A percentile compares a stretch with the other conserved stretches of the same genome.
Conservation (phyloP, 2,329 filamentous ascomycete genomes). For the Fusarium humuli region DNA sequence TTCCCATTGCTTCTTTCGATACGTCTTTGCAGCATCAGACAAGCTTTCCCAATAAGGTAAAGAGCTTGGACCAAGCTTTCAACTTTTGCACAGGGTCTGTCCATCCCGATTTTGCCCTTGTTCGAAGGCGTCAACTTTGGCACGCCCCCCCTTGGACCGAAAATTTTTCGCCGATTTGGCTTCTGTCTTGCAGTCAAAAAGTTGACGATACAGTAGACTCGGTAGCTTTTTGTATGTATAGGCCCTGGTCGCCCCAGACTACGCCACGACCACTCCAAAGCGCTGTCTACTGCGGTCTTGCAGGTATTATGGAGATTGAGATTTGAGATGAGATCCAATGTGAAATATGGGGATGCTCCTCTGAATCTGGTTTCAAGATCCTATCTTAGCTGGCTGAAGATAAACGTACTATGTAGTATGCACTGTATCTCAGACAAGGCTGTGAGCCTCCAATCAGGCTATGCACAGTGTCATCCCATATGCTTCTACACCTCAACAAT, state of each 20-base stretch:
- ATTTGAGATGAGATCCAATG: slow-evolving; percentile 26
- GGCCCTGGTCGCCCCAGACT: slow-evolving; percentile 36
- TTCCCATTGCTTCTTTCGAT: slow-evolving; percentile 1
- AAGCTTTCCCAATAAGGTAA: slow-evolving; percentile 42
- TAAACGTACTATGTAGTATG: neutral
- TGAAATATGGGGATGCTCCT: slow-evolving; percentile 26
- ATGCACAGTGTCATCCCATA: slow-evolving; percentile 20
- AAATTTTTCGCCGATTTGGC: slow-evolving; percentile 41
- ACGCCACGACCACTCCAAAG: slow-evolving; percentile 10
- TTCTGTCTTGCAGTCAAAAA: slow-evolving; percentile 12
- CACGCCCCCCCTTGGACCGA: slow-evolving; percentile 42
- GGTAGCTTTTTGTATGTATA: slow-evolving; percentile 13
- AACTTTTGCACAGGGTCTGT: slow-evolving; percentile 37
- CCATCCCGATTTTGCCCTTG: slow-evolving; percentile 44
- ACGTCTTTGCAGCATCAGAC: slow-evolving; percentile 21
- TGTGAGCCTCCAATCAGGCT: neutral
- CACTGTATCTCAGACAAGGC: slow-evolving; percentile 12
- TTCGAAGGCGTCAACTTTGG: neutral
- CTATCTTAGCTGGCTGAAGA: slow-evolving; percentile 16
- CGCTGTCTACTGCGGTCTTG: neutral
- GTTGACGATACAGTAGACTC: slow-evolving; percentile 29
- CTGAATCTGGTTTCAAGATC: slow-evolving; percentile 9
- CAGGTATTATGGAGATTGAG: slow-evolving; percentile 5
- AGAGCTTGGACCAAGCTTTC: slow-evolving; percentile 41
- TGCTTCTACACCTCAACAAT: slow-evolving; percentile 14